phyloP scores from a whole-genome alignment of 1,139 yeast genomes.

The Candida sanyaensis region DNA sequence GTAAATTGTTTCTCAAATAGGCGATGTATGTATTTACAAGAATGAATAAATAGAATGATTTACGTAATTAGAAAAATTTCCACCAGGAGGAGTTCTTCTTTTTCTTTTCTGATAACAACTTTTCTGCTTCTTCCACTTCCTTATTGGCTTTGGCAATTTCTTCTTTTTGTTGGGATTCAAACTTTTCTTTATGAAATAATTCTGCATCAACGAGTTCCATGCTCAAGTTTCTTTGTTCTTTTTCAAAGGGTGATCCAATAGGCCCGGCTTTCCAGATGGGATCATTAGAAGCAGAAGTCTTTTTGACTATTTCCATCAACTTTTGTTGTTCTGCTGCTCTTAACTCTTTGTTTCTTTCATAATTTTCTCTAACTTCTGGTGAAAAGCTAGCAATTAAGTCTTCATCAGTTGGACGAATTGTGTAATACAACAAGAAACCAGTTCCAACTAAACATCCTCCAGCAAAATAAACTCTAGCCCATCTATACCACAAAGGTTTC shows the following conservation, averaged over 20 bases:
- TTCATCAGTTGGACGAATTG: conserved; percentile 83
- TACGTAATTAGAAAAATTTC: conserved; percentile 15
- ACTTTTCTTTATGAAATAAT: conserved; percentile 47
- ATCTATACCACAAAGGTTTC: conserved; percentile 54
- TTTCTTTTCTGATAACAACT: conserved; percentile 29
- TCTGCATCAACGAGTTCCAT: conserved; percentile 50
- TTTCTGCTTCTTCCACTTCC: conserved; percentile 34
- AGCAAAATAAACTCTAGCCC: conserved; percentile 59
- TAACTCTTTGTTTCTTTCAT: conserved; percentile 64
- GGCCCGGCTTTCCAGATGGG: conserved; percentile 84
- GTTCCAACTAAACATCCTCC: conserved; percentile 66
- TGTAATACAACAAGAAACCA: conserved; percentile 67
- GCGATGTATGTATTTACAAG: not conserved
- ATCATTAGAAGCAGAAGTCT: conserved; percentile 64
- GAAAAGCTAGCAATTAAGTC: conserved; percentile 71
- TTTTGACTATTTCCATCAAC: conserved; percentile 62
- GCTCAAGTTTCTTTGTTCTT: conserved; percentile 30
- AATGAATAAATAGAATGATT: not conserved
- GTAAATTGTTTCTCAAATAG: not conserved
- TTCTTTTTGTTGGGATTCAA: conserved; percentile 44
- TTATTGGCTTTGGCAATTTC: conserved; percentile 38
- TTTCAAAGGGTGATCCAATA: conserved; percentile 65
- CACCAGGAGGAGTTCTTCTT: conserved; percentile 43
- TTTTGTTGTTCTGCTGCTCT: conserved; percentile 68
- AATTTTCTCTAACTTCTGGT: conserved; percentile 81